Evolutionary conservation across 768 basidiomycete species (phyloP).

Genomic region (Pleurotus pulmonarius): DNA sequence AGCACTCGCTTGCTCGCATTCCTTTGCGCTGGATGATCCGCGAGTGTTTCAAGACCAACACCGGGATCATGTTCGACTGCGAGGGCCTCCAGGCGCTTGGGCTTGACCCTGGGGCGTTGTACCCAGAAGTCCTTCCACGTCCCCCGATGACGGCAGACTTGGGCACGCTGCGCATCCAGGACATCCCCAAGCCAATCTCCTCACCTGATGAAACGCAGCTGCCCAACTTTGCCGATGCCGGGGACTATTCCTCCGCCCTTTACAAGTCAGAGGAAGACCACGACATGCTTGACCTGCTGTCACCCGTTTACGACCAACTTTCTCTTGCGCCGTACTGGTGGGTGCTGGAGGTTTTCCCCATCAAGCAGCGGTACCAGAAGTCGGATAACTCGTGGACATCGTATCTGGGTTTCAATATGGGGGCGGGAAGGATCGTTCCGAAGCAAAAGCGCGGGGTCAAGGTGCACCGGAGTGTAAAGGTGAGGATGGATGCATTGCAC

Average conservation of each 20-base stretch:
- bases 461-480: slow-evolving; percentile 48
- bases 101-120: slow-evolving; percentile 35
- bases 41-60: slow-evolving; percentile 52
- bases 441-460: slow-evolving; percentile 36
- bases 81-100: slow-evolving; percentile 38
- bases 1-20: slow-evolving; percentile 44
- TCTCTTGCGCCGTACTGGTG: slow-evolving; percentile 43
- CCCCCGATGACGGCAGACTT: slow-evolving; percentile 23
- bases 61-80: slow-evolving; percentile 56
- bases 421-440: slow-evolving; percentile 35
- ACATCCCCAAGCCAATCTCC: slow-evolving; percentile 11
- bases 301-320: slow-evolving; percentile 51
- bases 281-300: slow-evolving; percentile 47
- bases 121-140: slow-evolving; percentile 26
- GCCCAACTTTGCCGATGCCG: slow-evolving; percentile 1
- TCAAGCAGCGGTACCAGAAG: slow-evolving; percentile 32
- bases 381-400: slow-evolving; percentile 25
- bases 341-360: slow-evolving; percentile 50
- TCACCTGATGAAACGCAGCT: not conserved
- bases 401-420: slow-evolving; percentile 28
- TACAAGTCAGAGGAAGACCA: slow-evolving; percentile 44
- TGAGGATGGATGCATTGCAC: slow-evolving; percentile 48
- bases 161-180: slow-evolving; percentile 15
- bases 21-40: slow-evolving; percentile 69
- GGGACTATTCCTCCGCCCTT: not conserved